Evolutionary conservation across 495 filamentous ascomycete species (phyloP).

Genomic region (Sordaria brevicollis): DNA sequence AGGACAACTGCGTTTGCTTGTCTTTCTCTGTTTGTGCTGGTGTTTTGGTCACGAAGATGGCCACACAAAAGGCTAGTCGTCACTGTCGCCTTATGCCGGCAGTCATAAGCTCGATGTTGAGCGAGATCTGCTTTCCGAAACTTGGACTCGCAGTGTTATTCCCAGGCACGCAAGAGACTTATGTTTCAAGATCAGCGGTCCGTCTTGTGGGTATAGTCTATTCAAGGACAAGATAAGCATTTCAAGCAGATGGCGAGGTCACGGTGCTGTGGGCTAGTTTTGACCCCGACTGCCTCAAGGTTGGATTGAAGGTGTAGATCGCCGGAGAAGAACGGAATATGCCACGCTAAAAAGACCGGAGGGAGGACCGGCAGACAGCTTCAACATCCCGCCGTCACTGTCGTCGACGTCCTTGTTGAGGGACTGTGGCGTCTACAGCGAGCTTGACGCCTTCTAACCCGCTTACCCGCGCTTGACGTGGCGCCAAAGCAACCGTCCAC

Average conservation of each 20-base stretch:
- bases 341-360: neutral
- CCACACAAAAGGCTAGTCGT: neutral
- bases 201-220: neutral
- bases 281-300: neutral
- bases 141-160: neutral
- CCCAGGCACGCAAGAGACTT: neutral
- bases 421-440: neutral
- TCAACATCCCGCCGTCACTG: neutral
- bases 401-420: neutral
- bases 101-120: neutral
- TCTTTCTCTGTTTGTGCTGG: neutral
- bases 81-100: neutral
- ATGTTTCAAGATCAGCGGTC: neutral
- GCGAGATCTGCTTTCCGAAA: neutral
- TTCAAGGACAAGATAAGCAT: neutral
- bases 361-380: neutral
- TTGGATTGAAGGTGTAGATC: neutral
- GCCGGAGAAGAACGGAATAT: neutral
- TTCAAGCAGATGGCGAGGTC: neutral
- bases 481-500: neutral
- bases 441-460: neutral
- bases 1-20: neutral
- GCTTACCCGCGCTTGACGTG: neutral
- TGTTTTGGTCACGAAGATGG: neutral
- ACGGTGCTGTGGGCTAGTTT: neutral